Conservation (phyloP, 208 protist genomes). For the Trypanosoma theileri region DNA sequence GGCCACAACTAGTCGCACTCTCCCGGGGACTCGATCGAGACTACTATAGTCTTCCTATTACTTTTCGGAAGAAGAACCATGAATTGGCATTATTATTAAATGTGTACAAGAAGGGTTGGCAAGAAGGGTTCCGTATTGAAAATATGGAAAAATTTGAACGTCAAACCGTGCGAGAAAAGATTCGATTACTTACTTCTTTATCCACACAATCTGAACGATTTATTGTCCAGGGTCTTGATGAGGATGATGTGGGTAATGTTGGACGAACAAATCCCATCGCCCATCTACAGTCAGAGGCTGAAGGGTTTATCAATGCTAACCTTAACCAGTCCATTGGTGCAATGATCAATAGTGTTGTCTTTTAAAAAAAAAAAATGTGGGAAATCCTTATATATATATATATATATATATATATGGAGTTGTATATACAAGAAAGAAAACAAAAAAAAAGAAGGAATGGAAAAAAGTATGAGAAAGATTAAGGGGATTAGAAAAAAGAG, state of each 20-base stretch:
- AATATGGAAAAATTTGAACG: constrained; percentile 63
- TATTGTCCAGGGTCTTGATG: constrained; percentile 80
- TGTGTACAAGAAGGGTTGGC: constrained; percentile 99
- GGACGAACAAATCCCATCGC: constrained; percentile 76
- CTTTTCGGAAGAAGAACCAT: constrained; percentile 99
- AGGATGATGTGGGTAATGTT: constrained; percentile 87
- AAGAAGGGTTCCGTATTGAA: constrained; percentile 94
- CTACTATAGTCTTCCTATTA: constrained; percentile 99
- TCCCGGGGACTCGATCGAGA: constrained; percentile 98
- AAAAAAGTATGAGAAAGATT: background rate
- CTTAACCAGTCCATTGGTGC: constrained; percentile 82
- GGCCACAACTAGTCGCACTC: constrained; percentile 97
- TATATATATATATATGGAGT: background rate
- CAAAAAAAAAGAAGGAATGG: constrained; percentile 8
- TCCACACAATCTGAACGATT: constrained; percentile 79
- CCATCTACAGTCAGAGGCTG: constrained; percentile 78
- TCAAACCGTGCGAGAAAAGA: constrained; percentile 62
- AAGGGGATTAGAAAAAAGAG: background rate
- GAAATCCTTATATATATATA: background rate
- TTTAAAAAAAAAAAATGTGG: constrained; percentile 39
- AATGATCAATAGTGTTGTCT: constrained; percentile 89
- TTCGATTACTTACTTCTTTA: constrained; percentile 72
- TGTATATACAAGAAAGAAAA: background rate
- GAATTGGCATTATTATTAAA: constrained; percentile 99
- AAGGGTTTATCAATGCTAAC: constrained; percentile 75